These are phyloP conservation scores for Erythrobasidium hasegawianum DNA, from an alignment of 1,284 basidiomycete species.

Conservation along the genomic window DNA sequence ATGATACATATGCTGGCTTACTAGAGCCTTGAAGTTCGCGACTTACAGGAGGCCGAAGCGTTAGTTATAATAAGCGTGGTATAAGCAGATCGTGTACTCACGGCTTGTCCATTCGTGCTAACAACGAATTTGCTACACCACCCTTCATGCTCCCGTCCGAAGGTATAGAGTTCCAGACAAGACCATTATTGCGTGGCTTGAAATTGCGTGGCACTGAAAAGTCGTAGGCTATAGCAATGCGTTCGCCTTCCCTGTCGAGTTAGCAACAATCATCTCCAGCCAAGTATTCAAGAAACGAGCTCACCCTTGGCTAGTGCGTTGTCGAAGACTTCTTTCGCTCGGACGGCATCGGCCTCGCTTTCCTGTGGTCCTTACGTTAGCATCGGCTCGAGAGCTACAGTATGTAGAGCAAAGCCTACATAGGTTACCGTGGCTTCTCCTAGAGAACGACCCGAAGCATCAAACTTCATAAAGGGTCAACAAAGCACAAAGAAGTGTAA, in stretches of 20 bases:
- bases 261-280: no score
- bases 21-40: not conserved
- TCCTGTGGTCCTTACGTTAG: constrained; percentile 44
- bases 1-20: constrained; percentile 3
- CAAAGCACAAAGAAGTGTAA: constrained; percentile 10
- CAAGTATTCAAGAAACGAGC: constrained; percentile 34
- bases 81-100: no score
- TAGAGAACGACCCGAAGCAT: constrained; percentile 86
- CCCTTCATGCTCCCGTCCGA: constrained; percentile 6
- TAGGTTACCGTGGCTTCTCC: constrained; percentile 78
- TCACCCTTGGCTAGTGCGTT: constrained; percentile 86
- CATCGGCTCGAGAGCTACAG: no score
- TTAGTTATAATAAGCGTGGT: no score
- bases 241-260: constrained; percentile 40
- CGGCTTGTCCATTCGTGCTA: constrained; percentile 12
- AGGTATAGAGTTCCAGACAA: constrained; percentile 15
- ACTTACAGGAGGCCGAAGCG: no score
- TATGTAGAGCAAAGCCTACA: constrained; percentile 45
- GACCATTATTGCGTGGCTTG: constrained; percentile 2
- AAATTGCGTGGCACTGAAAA: constrained; percentile 16
- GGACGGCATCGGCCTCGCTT: constrained; percentile 69
- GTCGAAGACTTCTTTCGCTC: constrained; percentile 80
- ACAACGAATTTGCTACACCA: constrained; percentile 7
- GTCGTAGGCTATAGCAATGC: constrained; percentile 40
- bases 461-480: constrained; percentile 62